Percentiles rank a stretch among this genome's conserved stretches.
phyloP scores from a whole-genome alignment of 129 eudicot genomes.

The Solidago caesia region DNA sequence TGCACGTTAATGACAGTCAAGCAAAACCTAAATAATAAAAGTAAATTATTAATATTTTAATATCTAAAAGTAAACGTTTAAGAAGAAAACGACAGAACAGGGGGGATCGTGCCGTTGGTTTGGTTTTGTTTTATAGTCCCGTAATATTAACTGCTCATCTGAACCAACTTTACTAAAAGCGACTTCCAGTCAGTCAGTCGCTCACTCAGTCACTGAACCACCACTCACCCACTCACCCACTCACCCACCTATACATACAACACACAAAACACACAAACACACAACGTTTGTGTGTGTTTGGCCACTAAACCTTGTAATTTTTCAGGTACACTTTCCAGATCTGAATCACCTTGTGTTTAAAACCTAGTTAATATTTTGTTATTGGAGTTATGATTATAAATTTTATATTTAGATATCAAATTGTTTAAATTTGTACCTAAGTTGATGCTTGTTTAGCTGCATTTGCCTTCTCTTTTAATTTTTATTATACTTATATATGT shows the following conservation, averaged over 20 bases:
- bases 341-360: constrained; percentile 35
- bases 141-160: constrained; percentile 28
- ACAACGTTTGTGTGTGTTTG: constrained; percentile 4
- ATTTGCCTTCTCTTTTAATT: too few relatives aligned
- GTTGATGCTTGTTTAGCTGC: background rate
- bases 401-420: too few relatives aligned
- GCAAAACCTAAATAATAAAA: too few relatives aligned
- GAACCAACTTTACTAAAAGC: constrained; percentile 2
- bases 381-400: too few relatives aligned
- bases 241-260: constrained; percentile 3
- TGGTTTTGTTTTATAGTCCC: constrained; percentile 21
- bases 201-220: background rate
- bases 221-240: background rate
- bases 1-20: too few relatives aligned
- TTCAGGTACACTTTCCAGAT: constrained; percentile 47
- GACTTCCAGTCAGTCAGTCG: too few relatives aligned
- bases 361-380: too few relatives aligned
- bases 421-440: background rate
- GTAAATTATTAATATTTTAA: too few relatives aligned
- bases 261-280: constrained; percentile 3
- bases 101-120: constrained; percentile 16
- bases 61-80: too few relatives aligned
- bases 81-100: background rate
- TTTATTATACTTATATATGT: background rate
- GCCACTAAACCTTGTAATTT: constrained; percentile 28